Base-by-base conservation (phyloP, 148 eudicot species). In the Simmondsia chinensis region DNA sequence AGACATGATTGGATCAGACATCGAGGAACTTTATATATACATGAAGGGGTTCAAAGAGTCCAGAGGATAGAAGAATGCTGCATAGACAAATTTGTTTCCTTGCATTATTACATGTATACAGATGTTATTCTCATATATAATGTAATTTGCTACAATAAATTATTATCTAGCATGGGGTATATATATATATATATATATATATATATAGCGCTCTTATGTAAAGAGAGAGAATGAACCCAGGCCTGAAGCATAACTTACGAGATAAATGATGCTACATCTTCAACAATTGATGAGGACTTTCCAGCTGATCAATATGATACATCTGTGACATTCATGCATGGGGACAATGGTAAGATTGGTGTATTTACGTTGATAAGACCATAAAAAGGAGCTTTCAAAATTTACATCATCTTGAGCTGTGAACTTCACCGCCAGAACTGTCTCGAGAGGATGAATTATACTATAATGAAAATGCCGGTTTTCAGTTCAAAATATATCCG, bases 381-480 rank as follows among this genome's bases (percentile, higher is more conserved):
- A 12, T 21, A 42, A 5, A 56, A 22, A 45, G 38, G 46, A 42
- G 35, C 39, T 1, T 41, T 53, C 38, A 32, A 44, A 38, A 20
- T 56, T 34, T 23, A 19, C 23, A 16, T 57, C 34, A 61, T 54
- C 65, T 54, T 33, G 65, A 71, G 40, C 30, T 72, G 18, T 38
- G 53, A 59, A 40, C 52, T 58, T 74, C 72, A 20, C 72, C 75
- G 43, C 52, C 62, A 10, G 74, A 64, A 39, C 61, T 20, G 46
- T 58, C 61, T 48, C 47, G 69, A 43, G 61, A 33, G 25, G 54
- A 38, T 13, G 52, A 32, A 18, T 33, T 22, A 54, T 56, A 45
- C 18, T 46, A 38, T 27, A 51, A 52, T 59, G 48, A 46, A 33
- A 66, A 31, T 46, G 68, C 76, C 59, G 57, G 27, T 44, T 35